Conservation (phyloP, 345 rosid species). For the Hirschfeldia incana region DNA sequence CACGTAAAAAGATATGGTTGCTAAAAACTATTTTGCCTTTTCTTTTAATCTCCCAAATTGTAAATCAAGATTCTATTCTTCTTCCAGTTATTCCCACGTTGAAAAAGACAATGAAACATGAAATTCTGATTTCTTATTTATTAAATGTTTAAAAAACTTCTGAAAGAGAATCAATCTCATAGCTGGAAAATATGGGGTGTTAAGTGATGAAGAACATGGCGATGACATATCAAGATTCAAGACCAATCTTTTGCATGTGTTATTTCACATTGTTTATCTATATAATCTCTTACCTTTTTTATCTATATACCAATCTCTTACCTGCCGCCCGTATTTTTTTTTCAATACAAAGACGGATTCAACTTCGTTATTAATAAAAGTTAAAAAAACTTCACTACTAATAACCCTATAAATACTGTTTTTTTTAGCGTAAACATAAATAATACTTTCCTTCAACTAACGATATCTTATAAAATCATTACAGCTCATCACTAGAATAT, state of each 20-base stretch:
- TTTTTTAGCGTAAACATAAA: background rate
- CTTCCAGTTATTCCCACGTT: constrained; percentile 30
- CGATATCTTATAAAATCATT: background rate
- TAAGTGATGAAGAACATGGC: constrained; percentile 8
- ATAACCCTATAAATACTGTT: no score
- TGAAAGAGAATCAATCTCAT: background rate
- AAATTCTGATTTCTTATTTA: background rate
- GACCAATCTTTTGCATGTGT: constrained; percentile 36
- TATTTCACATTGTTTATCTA: constrained; percentile 14
- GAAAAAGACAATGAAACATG: constrained; percentile 7
- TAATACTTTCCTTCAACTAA: background rate
- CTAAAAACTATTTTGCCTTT: background rate
- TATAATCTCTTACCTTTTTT: background rate
- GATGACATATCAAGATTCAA: constrained; percentile 15
- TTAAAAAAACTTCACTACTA: background rate
- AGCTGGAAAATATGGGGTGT: background rate
- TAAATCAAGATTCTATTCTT: constrained; percentile 12
- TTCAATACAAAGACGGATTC: background rate
- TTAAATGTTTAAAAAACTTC: background rate
- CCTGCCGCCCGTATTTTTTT: constrained; percentile 15
- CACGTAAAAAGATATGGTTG: constrained; percentile 2
- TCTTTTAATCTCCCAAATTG: constrained; percentile 1
- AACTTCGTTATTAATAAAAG: constrained; percentile 5
- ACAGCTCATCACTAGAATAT: background rate
- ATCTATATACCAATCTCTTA: constrained; percentile 5